These are phyloP conservation scores for Castanopsis chinensis DNA, from an alignment of 306 rosid species.

Conservation along the genomic window DNA sequence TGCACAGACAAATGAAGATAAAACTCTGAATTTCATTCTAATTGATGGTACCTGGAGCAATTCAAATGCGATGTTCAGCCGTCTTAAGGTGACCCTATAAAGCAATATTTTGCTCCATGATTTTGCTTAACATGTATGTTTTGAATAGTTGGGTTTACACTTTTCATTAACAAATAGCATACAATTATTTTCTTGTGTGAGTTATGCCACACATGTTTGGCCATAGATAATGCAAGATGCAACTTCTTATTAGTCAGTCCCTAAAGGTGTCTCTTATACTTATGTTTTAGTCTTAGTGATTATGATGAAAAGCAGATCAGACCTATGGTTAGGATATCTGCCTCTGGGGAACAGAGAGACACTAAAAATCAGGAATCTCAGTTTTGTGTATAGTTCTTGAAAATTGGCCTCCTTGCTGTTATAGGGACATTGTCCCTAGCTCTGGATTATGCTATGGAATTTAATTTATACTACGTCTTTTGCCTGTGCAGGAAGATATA, in stretches of 20 bases:
- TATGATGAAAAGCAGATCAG: neutral
- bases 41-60: slow-evolving; percentile 99
- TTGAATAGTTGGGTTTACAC: neutral
- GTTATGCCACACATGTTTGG: neutral
- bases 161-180: neutral
- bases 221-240: neutral
- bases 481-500: neutral
- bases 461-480: neutral
- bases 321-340: neutral
- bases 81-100: slow-evolving; percentile 67
- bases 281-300: neutral
- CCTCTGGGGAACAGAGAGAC: neutral
- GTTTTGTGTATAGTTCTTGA: neutral
- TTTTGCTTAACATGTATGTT: neutral
- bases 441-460: neutral
- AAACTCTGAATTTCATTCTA: slow-evolving; percentile 69
- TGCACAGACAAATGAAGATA: slow-evolving; percentile 58
- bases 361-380: neutral
- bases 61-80: slow-evolving; percentile 91
- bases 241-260: neutral
- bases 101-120: slow-evolving; percentile 11
- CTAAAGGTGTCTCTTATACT: neutral
- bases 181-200: neutral
- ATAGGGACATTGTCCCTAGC: too few relatives aligned
- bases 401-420: neutral